Evolutionary conservation across 306 rosid species (phyloP).

Genomic region (Biancaea sappan): DNA sequence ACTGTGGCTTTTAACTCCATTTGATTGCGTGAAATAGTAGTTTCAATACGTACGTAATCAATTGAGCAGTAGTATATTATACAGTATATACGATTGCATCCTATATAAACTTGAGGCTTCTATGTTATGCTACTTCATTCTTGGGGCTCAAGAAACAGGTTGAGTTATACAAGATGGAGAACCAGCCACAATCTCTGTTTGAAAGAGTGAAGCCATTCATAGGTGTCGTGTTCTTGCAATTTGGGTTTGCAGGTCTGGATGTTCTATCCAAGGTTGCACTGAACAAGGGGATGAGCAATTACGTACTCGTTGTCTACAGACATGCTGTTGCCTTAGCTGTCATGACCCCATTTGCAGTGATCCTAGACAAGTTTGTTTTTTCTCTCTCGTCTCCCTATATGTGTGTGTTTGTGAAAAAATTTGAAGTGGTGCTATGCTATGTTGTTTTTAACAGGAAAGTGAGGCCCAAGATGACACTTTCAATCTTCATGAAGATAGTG

Average conservation of each 20-base stretch:
- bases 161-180: slow-evolving; percentile 40
- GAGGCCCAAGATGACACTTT: slow-evolving; percentile 86
- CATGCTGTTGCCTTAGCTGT: slow-evolving; percentile 71
- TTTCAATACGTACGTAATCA: slow-evolving; percentile 24
- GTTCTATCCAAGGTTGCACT: slow-evolving; percentile 84
- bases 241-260: slow-evolving; percentile 94
- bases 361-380: slow-evolving; percentile 70
- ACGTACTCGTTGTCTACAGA: slow-evolving; percentile 84
- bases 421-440: slow-evolving; percentile 18
- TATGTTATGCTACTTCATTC: slow-evolving; percentile 24
- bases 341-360: slow-evolving; percentile 74
- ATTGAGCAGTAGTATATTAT: not conserved
- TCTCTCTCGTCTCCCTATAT: not conserved
- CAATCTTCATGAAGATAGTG: slow-evolving; percentile 69
- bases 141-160: slow-evolving; percentile 41
- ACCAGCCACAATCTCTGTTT: slow-evolving; percentile 23
- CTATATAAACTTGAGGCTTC: slow-evolving; percentile 37
- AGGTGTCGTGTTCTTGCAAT: slow-evolving; percentile 83
- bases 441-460: slow-evolving; percentile 64
- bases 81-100: slow-evolving; percentile 8
- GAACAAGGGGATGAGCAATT: slow-evolving; percentile 90
- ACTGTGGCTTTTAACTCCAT: slow-evolving; percentile 13
- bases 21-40: slow-evolving; percentile 37
- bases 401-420: not conserved
- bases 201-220: slow-evolving; percentile 63